Evolutionary conservation across 352 stramenopile genomes (phyloP).

Genomic region (Globisporangium ultimum): DNA sequence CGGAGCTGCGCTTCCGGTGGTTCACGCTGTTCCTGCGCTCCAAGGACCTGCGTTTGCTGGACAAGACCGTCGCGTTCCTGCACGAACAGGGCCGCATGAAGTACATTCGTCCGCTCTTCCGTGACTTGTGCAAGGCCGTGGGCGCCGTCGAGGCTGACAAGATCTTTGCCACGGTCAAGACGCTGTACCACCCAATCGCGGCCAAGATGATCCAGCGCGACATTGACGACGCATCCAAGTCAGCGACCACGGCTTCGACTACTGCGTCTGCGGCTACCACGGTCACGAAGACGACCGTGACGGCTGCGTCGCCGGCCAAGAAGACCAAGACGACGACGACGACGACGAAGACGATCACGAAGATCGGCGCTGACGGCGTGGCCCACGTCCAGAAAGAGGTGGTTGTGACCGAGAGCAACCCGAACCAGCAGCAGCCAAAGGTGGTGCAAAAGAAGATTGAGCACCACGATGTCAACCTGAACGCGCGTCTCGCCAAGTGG

Average conservation of each 20-base stretch:
- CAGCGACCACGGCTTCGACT: too few relatives aligned
- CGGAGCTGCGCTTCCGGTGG: slow-evolving; percentile 57
- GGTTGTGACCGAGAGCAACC: background rate
- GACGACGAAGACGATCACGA: background rate
- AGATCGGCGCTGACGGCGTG: background rate
- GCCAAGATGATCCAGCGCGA: too few relatives aligned
- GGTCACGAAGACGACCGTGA: background rate
- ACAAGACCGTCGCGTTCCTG: too few relatives aligned
- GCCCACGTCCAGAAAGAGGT: background rate
- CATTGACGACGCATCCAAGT: too few relatives aligned
- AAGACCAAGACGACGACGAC: slow-evolving; percentile 6
- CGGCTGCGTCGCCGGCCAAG: slow-evolving; percentile 29
- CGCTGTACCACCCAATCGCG: too few relatives aligned
- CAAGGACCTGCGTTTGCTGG: too few relatives aligned
- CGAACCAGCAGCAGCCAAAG: background rate
- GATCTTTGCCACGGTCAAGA: too few relatives aligned
- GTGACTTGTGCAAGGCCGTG: too few relatives aligned
- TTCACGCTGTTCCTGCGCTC: slow-evolving; percentile 47
- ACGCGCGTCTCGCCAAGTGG: slow-evolving; percentile 21
- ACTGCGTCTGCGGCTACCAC: too few relatives aligned
- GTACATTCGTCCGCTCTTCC: too few relatives aligned
- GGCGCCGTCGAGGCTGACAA: too few relatives aligned
- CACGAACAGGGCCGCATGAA: too few relatives aligned
- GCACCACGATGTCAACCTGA: background rate
- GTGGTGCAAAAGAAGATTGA: background rate